Base-by-base conservation (phyloP, 352 stramenopile species). In the Globisporangium yorkense region DNA sequence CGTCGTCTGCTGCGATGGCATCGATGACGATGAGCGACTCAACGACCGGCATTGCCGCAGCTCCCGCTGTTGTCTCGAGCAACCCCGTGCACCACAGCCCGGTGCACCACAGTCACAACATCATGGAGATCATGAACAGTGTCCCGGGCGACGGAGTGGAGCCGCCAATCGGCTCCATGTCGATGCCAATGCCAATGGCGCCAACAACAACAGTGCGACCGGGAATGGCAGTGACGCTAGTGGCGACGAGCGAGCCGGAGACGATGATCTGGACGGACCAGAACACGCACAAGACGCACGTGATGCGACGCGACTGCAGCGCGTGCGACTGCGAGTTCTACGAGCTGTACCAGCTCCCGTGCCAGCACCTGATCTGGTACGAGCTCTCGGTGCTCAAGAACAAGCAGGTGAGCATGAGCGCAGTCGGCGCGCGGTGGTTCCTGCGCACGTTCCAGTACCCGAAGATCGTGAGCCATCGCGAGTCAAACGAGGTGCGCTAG, bases 291-390 rank as follows among this genome's bases (percentile, higher is more conserved):
- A 84, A 85, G 56, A 82, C 75, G 52, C 75, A 84, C 49, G 69
- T 83, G 39, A 71, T 89, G 65, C 62, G 72, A 62, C 72, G 71
- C 37, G 76, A 89, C 43, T 78, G 68, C 51, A 87, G 75, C 41
- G 65, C 61, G 5, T 89, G 79, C 58, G 75, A 87, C 61, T 89
- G 79, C 50, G 75, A 80, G 44, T 89, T 88, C 55, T 89, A 76
- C 59, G 57, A 68, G 31, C 65, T 89, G 18, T 88, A 85, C 56
- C 71, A 82, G 29, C 61, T 89, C 20, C 79, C 79, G 13, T 89
- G 79, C 53, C 75, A 83, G 53, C 79, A 89, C 61, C 67, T 89
- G 33, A 87, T 89, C 62, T 85, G 74, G 71, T 89, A 89, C 61
- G 79, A 89, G 66, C 70, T 87, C 41, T 73, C 72, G 31, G 65